These are phyloP conservation scores for Periconia sp. DNA, from an alignment of 2,329 filamentous ascomycete species.

Conservation along the genomic window DNA sequence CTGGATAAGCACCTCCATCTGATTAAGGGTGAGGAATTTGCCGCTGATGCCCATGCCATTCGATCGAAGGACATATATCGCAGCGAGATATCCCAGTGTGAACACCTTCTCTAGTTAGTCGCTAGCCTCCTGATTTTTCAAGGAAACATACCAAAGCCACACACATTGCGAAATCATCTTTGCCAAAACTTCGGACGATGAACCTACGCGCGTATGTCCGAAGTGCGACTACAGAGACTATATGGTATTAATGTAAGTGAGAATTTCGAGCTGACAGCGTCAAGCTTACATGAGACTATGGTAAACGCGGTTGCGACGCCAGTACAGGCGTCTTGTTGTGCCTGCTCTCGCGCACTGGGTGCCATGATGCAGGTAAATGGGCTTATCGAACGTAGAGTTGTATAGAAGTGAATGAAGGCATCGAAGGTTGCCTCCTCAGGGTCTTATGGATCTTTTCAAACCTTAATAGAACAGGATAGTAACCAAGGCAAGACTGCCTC, in stretches of 20 bases:
- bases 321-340: conserved; percentile 21
- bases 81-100: conserved; percentile 32
- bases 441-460: conserved; percentile 4
- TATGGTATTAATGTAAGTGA: conserved; percentile 5
- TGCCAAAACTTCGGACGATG: conserved; percentile 32
- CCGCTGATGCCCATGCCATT: conserved; percentile 36
- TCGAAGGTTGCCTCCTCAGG: not conserved
- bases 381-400: too few relatives aligned
- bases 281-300: conserved; percentile 23
- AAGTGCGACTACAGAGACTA: conserved; percentile 33
- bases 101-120: conserved; percentile 21
- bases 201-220: conserved; percentile 26
- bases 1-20: conserved; percentile 29
- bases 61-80: conserved; percentile 22
- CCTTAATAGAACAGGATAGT: not conserved
- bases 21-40: conserved; percentile 13
- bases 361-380: too few relatives aligned
- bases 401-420: not conserved
- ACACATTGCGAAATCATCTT: conserved; percentile 39
- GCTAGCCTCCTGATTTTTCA: not conserved
- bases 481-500: not conserved
- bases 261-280: not conserved
- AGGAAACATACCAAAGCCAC: conserved; percentile 26
- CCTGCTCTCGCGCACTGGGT: not conserved
- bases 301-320: conserved; percentile 30